phyloP scores from a whole-genome alignment of 192 early-diverging fungal genomes.

The Entomortierella chlamydospora region DNA sequence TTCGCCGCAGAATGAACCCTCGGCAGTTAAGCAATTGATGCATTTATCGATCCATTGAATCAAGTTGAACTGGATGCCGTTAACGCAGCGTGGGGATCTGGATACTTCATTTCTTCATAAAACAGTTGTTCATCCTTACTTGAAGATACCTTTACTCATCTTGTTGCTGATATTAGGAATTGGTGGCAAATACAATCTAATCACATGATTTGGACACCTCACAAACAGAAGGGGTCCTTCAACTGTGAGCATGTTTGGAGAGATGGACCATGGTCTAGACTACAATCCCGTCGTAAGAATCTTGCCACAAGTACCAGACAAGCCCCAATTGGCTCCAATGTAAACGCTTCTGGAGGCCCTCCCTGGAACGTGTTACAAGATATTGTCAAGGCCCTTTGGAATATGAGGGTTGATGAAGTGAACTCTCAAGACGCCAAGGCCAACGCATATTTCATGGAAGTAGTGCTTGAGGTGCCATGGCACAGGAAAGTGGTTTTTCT shows the following conservation, averaged over 20 bases:
- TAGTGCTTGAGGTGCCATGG: constrained; percentile 60
- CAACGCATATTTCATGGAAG: constrained; percentile 83
- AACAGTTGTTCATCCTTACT: too few relatives aligned
- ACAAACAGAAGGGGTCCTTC: too few relatives aligned
- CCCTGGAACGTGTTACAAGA: constrained; percentile 86
- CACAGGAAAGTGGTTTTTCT: constrained; percentile 64
- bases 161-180: too few relatives aligned
- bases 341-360: constrained; percentile 93
- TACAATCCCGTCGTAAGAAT: constrained; percentile 54
- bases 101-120: too few relatives aligned
- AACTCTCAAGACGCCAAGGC: constrained; percentile 66
- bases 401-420: constrained; percentile 70
- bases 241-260: constrained; percentile 64
- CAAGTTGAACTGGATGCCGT: too few relatives aligned
- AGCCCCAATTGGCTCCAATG: constrained; percentile 70
- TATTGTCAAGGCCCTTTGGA: constrained; percentile 83
- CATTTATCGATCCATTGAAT: too few relatives aligned
- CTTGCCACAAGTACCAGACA: constrained; percentile 28
- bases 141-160: too few relatives aligned
- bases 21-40: too few relatives aligned
- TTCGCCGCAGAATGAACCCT: too few relatives aligned
- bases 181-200: too few relatives aligned
- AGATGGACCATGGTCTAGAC: constrained; percentile 47
- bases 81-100: too few relatives aligned
- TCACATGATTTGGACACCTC: too few relatives aligned